Base-by-base conservation (phyloP, 2,329 filamentous ascomycete genomes). In the Alternaria metachromatica region DNA sequence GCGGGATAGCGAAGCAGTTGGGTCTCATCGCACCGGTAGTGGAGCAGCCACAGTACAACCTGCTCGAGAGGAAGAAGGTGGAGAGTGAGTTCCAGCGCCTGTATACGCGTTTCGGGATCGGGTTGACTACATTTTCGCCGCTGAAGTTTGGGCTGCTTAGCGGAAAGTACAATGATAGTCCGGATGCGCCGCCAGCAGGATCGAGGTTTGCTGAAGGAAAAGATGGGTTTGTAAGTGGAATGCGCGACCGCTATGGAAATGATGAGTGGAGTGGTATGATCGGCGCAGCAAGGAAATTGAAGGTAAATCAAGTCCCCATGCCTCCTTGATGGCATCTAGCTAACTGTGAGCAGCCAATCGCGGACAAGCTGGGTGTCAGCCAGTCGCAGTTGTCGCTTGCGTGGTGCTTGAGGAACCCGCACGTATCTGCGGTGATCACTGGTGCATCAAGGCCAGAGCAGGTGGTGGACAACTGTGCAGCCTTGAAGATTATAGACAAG, bases 351-450 rank as follows among this genome's bases (percentile, higher is more conserved):
- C 28, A 73, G 70, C 73, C 72, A 53, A 86, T 93, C 67, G 90
- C 91, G 4, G 86, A 92, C 33, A 86, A 84, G 72, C 81, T 93
- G 37, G 89, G 87, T 12, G 82, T 89, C 65, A 88, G 85, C 30
- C 84, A 87, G 62, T 82, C 73, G 6, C 68, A 70, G 44, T 56
- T 80, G 55, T 71, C 78, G 49, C 62, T 79, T 43, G 78, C 78
- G 12, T 80, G 77, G 77, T 75, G 75, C 57, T 53, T 78, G 54
- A 80, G 78, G 68, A 80, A 80, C 43, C 71, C 70, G 9, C 67
- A 78, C 64, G 76, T 80, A 2, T 75, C 72, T 13, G 67, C 72
- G 6, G 73, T 74, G 3, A 77, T 77, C 20, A 76, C 71, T 3
- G 75, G 74, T 6, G 75, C 75, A 18, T 72, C 68, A 12, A 60